Conservation (phyloP, 441 rosid species). For the Omphalea diandra region DNA sequence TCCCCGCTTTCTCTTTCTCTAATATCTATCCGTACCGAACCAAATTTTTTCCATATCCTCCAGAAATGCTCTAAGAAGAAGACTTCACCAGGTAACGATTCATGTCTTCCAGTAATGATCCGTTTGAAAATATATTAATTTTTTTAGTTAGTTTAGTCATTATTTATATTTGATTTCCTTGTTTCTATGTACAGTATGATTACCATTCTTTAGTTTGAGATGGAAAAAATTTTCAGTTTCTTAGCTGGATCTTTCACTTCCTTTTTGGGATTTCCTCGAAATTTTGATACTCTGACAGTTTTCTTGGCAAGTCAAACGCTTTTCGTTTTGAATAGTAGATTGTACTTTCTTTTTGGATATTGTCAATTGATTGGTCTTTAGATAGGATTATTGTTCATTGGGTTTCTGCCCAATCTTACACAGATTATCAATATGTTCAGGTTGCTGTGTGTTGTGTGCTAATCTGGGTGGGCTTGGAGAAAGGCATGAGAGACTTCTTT, state of each 20-base stretch:
- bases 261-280: not conserved
- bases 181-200: not conserved
- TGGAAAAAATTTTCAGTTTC: not conserved
- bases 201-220: not conserved
- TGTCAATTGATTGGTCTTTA: constrained; percentile 6
- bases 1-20: not conserved
- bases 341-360: not conserved
- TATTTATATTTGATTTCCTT: not conserved
- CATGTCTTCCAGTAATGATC: not conserved
- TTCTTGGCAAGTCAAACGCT: not conserved
- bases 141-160: not conserved
- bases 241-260: constrained; percentile 19
- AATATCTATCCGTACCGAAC: too few species aligned
- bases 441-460: constrained; percentile 4
- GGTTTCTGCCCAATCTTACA: constrained; percentile 16
- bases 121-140: not conserved
- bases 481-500: constrained; percentile 48
- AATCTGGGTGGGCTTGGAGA: constrained; percentile 8
- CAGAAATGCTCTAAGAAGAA: too few species aligned
- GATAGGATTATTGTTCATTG: not conserved
- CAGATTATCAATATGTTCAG: not conserved
- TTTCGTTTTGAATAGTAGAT: constrained; percentile 6
- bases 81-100: too few species aligned
- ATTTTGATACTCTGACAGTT: not conserved
- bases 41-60: too few species aligned